Conservation (phyloP, 1,139 yeast species). For the Diutina pseudorugosa region DNA sequence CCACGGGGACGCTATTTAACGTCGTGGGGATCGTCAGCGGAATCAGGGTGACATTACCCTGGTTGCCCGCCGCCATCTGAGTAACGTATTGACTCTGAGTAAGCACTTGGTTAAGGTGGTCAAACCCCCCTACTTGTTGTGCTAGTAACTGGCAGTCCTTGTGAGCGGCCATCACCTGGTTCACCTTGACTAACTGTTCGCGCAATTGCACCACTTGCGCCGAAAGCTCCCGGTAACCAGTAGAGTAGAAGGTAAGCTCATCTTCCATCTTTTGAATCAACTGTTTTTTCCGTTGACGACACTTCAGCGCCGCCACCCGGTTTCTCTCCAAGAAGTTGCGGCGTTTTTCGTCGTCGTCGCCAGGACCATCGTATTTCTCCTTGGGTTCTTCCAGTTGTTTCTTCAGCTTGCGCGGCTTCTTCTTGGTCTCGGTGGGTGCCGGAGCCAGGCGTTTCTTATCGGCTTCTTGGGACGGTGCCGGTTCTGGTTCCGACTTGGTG, state of each 20-base stretch:
- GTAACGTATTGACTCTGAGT: slow-evolving; percentile 21
- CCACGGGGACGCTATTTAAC: slow-evolving; percentile 9
- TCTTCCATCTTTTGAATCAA: slow-evolving; percentile 74
- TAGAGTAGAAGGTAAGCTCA: slow-evolving; percentile 55
- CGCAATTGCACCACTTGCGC: slow-evolving; percentile 45
- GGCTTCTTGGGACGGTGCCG: not conserved
- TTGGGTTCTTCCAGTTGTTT: slow-evolving; percentile 8
- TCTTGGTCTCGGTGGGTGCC: not conserved
- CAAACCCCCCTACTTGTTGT: slow-evolving; percentile 27
- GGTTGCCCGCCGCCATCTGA: slow-evolving; percentile 12
- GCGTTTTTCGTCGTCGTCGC: slow-evolving; percentile 60
- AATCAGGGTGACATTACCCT: slow-evolving; percentile 13
- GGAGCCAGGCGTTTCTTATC: not conserved
- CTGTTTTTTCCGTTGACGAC: slow-evolving; percentile 90
- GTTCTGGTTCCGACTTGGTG: not conserved
- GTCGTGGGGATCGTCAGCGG: slow-evolving; percentile 26
- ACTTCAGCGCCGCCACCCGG: slow-evolving; percentile 89
- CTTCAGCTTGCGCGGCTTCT: slow-evolving; percentile 2
- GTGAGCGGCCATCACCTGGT: slow-evolving; percentile 11
- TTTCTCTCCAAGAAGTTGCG: slow-evolving; percentile 80
- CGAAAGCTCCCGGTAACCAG: slow-evolving; percentile 59
- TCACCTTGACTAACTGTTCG: slow-evolving; percentile 43
- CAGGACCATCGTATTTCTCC: slow-evolving; percentile 7
- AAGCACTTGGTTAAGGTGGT: slow-evolving; percentile 20
- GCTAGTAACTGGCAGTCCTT: slow-evolving; percentile 26